A percentile compares a stretch with the other conserved stretches of the same genome.
Evolutionary conservation across 371 early-diverging fungal genomes (phyloP).

Genomic region (Mortierella sp.): DNA sequence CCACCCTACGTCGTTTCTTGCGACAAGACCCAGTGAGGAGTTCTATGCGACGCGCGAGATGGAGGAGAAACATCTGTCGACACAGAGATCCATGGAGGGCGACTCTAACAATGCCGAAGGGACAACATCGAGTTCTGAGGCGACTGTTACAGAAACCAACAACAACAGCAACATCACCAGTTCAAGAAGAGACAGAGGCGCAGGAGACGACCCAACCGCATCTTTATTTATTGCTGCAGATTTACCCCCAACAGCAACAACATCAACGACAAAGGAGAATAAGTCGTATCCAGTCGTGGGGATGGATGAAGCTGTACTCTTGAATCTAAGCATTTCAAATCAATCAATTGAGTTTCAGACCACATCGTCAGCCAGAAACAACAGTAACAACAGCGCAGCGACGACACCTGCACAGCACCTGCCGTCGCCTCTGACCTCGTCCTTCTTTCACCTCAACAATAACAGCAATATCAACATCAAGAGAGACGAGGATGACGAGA

Average conservation of each 20-base stretch:
- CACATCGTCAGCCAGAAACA: neutral
- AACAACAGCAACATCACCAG: neutral
- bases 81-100: conserved; percentile 20
- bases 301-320: conserved; percentile 14
- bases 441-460: conserved; percentile 18
- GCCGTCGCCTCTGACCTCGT: neutral
- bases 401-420: neutral
- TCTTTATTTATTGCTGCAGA: neutral
- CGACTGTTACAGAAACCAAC: conserved; percentile 22
- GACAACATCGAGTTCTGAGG: conserved; percentile 29
- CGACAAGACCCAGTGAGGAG: neutral
- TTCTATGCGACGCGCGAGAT: neutral
- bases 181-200: neutral
- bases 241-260: neutral
- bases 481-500: conserved; percentile 45
- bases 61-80: conserved; percentile 11
- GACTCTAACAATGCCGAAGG: conserved; percentile 26
- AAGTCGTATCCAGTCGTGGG: conserved; percentile 1
- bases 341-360: neutral
- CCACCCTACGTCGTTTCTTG: conserved; percentile 2
- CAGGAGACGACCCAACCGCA: neutral
- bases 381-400: neutral
- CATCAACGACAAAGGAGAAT: neutral
- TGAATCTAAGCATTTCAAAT: conserved; percentile 16
- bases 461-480: neutral